Percentiles rank a stretch among this genome's conserved stretches.
Evolutionary conservation across 148 eudicot genomes (phyloP).

Genomic region (Cornus controversa): DNA sequence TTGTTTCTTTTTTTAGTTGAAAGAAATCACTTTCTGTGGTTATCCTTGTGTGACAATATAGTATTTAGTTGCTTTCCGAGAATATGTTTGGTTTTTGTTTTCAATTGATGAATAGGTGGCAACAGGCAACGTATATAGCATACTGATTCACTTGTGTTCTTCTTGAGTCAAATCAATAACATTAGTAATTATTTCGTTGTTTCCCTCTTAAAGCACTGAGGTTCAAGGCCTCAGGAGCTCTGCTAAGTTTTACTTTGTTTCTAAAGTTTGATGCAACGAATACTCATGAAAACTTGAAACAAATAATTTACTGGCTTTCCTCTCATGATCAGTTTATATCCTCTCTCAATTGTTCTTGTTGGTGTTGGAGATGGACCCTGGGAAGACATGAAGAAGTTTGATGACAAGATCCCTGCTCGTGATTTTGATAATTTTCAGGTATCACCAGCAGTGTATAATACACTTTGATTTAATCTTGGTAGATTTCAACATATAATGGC

Average conservation of each 20-base stretch:
- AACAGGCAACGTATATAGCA: too few species aligned
- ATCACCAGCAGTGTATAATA: not conserved
- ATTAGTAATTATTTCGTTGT: not conserved
- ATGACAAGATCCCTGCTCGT: conserved; percentile 47
- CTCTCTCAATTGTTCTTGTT: conserved; percentile 43
- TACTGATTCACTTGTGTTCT: not conserved
- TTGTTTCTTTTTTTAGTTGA: too few species aligned
- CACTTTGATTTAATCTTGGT: not conserved
- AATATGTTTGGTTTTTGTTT: too few species aligned
- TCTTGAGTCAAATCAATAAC: not conserved
- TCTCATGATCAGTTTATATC: conserved; percentile 27
- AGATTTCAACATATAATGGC: not conserved
- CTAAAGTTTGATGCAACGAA: not conserved
- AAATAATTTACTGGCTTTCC: not conserved
- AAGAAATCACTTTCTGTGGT: too few species aligned
- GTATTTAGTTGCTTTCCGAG: too few species aligned
- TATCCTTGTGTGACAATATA: too few species aligned
- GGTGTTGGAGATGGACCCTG: conserved; percentile 58
- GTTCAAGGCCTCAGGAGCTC: not conserved
- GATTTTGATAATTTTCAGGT: conserved; percentile 53
- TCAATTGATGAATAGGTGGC: too few species aligned
- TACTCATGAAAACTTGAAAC: not conserved
- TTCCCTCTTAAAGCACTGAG: not conserved
- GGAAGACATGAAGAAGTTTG: conserved; percentile 51
- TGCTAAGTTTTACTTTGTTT: not conserved